Conservation (phyloP, 805 yeast species). For the Ogataea saltuana region DNA sequence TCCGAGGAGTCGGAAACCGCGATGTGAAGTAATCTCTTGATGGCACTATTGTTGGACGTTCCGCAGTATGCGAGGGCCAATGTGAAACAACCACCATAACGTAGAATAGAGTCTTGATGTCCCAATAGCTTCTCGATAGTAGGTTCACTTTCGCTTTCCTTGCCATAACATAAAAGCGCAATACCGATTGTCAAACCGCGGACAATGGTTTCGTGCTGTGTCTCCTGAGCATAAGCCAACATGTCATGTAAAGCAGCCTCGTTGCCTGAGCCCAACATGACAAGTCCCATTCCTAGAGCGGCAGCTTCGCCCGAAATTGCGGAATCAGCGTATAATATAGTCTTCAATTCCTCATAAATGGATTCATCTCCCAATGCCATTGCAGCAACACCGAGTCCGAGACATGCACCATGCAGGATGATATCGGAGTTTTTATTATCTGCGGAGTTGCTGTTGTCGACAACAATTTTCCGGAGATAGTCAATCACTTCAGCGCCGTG, state of each 20-base stretch:
- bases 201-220: constrained; percentile 92
- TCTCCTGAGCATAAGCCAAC: constrained; percentile 89
- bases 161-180: constrained; percentile 83
- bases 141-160: constrained; percentile 76
- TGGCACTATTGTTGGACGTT: constrained; percentile 87
- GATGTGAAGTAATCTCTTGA: constrained; percentile 79
- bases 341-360: constrained; percentile 79
- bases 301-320: constrained; percentile 97
- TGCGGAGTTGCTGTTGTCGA: constrained; percentile 49
- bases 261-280: constrained; percentile 89
- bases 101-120: constrained; percentile 78
- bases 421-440: constrained; percentile 67
- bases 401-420: constrained; percentile 90
- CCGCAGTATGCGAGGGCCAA: constrained; percentile 96
- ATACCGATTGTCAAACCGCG: constrained; percentile 92
- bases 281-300: constrained; percentile 92
- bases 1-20: constrained; percentile 97
- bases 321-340: constrained; percentile 82
- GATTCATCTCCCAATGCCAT: constrained; percentile 82
- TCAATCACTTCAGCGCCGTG: constrained; percentile 87
- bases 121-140: constrained; percentile 63
- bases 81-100: constrained; percentile 96
- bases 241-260: constrained; percentile 70
- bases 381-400: constrained; percentile 95
- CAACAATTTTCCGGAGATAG: constrained; percentile 70